phyloP scores from a whole-genome alignment of 805 yeast species.

The Candida golubevii region DNA sequence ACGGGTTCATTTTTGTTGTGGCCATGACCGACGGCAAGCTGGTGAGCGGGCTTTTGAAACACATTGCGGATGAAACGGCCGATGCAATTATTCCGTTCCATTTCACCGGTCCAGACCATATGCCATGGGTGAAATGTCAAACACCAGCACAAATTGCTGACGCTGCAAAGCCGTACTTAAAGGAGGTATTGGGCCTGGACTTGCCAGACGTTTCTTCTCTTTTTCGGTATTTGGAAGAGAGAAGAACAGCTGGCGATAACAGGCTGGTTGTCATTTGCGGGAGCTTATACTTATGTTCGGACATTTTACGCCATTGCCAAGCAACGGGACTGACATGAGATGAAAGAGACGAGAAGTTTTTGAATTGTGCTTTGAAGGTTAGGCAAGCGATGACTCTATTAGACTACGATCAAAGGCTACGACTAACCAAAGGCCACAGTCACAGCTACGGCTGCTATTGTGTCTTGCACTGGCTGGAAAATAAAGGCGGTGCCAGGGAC shows the following conservation, averaged over 20 bases:
- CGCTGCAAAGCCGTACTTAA: constrained; percentile 22
- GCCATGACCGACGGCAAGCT: constrained; percentile 78
- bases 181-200: constrained; percentile 10
- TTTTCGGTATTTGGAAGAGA: constrained; percentile 7
- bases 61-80: constrained; percentile 38
- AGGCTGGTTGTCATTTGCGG: constrained; percentile 39
- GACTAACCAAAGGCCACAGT: no score
- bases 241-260: constrained; percentile 19
- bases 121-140: constrained; percentile 86
- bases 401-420: no score
- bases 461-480: no score
- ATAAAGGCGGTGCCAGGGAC: no score
- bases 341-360: no score
- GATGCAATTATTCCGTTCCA: constrained; percentile 61
- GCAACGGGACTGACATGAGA: no score
- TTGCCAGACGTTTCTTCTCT: neutral
- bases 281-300: constrained; percentile 40
- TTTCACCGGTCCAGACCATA: constrained; percentile 72
- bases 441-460: no score
- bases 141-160: constrained; percentile 27
- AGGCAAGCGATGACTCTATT: no score
- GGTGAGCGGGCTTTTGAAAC: constrained; percentile 45
- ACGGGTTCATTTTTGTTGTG: constrained; percentile 53
- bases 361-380: no score
- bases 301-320: constrained; percentile 25